Base-by-base conservation (phyloP, 768 basidiomycete species). In the Suillus subaureus region DNA sequence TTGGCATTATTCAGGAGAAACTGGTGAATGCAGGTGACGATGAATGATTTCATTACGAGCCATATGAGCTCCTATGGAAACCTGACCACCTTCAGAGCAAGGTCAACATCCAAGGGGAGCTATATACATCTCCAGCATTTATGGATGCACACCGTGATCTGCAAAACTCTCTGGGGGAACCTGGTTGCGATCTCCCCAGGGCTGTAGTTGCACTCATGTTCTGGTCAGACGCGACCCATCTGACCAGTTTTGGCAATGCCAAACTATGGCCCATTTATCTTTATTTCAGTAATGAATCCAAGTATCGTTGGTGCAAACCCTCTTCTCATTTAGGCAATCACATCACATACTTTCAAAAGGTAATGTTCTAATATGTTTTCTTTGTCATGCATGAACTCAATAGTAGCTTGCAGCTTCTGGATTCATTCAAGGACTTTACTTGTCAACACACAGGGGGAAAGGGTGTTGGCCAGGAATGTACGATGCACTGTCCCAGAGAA, bases 161-260 rank as follows among this genome's bases (percentile, higher is more conserved):
- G 6, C 66, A 70, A 57, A 42, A 66, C 31, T 68, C 65, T 35
- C 67, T 61, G 1, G 1, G 9, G 23, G 68, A 71, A n/a, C 45
- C 64, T 5, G 66, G 52, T 16, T 70, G 71, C 58, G 51, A 66
- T 16, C 67, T 65, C 5, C 64, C 65, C 18, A 37, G 52, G 28
- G 66, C 6, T 2, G 7, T 42, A 18, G 18, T 18, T 4, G 6
- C 18, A 2, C 42, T 42, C 6, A 42, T 42, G 74, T 67, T 70
- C n/a, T 45, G 21, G 18, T 45, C n/a, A 12, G 45, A 45, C 4
- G 40, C 68, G 0, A 78, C 77, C 5, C 73, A 74, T 31, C 67
- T 79, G 2, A 69, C 75, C 1, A 56, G 66, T 11, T 80, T 79
- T 65, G 73, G 79, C 1, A 56, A 70, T 2, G 70, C 72, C 28